Conservation (phyloP, 345 rosid species). For the Linum tenue region DNA sequence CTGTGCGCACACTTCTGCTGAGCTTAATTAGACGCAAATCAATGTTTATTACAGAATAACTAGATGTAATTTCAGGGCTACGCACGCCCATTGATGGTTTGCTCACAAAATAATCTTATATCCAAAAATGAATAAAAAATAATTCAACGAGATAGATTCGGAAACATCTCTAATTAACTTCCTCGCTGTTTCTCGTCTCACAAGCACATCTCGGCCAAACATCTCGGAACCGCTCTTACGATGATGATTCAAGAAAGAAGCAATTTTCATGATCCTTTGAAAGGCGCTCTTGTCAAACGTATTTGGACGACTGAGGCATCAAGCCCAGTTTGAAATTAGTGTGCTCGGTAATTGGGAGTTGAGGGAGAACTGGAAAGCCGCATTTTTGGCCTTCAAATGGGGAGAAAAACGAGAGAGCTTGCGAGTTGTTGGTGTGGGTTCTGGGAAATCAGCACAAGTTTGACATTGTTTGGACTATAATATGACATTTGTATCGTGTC, state of each 20-base stretch:
- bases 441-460: slow-evolving; percentile 65
- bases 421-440: no score
- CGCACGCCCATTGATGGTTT: no score
- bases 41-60: no score
- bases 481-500: slow-evolving; percentile 49
- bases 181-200: no score
- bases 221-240: slow-evolving; percentile 16
- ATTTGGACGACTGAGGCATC: slow-evolving; percentile 37
- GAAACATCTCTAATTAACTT: no score
- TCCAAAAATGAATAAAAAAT: no score
- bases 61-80: no score
- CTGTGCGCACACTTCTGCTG: no score
- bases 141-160: no score
- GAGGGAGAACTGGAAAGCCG: slow-evolving; percentile 59
- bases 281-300: slow-evolving; percentile 27
- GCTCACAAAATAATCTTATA: no score
- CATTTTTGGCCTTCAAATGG: slow-evolving; percentile 73
- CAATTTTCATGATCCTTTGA: slow-evolving; percentile 15
- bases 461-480: slow-evolving; percentile 68
- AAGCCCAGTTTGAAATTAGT: slow-evolving; percentile 32
- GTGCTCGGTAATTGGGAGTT: slow-evolving; percentile 51
- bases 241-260: slow-evolving; percentile 8
- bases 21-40: no score
- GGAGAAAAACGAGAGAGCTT: slow-evolving; percentile 45
- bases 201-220: no score